phyloP scores from a whole-genome alignment of 2,329 filamentous ascomycete species.

The Fonsecaea erecta region DNA sequence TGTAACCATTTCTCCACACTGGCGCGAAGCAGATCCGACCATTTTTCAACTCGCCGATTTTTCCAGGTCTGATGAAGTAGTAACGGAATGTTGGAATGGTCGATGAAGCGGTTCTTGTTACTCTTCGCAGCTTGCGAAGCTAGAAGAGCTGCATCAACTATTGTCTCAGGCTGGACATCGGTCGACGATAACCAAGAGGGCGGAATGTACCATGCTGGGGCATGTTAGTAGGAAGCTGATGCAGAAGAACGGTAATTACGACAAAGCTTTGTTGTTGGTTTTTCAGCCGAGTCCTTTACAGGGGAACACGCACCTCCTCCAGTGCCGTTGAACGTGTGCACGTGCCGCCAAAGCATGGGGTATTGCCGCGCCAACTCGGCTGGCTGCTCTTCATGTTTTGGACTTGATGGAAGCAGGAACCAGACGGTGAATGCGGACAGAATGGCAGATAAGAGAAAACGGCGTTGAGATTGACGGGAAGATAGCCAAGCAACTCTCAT shows the following conservation, averaged over 20 bases:
- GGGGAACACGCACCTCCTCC: conserved; percentile 22
- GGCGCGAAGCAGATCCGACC: conserved; percentile 37
- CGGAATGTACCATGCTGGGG: conserved; percentile 31
- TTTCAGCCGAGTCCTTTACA: background rate
- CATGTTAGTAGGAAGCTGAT: conserved; percentile 2
- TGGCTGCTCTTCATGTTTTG: conserved; percentile 11
- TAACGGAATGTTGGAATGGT: conserved; percentile 40
- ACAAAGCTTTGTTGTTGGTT: background rate
- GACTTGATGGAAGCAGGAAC: conserved; percentile 10
- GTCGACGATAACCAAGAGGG: conserved; percentile 22
- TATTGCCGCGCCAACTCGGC: conserved; percentile 19
- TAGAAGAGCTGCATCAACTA: conserved; percentile 40
- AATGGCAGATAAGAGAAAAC: conserved; percentile 17
- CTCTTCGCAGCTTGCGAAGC: conserved; percentile 34
- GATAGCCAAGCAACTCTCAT: conserved; percentile 22
- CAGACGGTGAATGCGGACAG: conserved; percentile 16
- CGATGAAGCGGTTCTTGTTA: conserved; percentile 29
- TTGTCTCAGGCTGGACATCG: conserved; percentile 32
- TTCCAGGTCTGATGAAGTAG: conserved; percentile 45
- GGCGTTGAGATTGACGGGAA: conserved; percentile 19
- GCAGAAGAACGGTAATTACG: background rate
- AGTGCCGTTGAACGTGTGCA: conserved; percentile 28
- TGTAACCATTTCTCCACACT: conserved; percentile 42
- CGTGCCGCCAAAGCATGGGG: conserved; percentile 27
- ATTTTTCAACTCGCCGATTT: conserved; percentile 38